Percentiles rank a stretch among this genome's conserved stretches.
phyloP scores from a whole-genome alignment of 1,284 basidiomycete genomes.

The Microbotryum intermedium region DNA sequence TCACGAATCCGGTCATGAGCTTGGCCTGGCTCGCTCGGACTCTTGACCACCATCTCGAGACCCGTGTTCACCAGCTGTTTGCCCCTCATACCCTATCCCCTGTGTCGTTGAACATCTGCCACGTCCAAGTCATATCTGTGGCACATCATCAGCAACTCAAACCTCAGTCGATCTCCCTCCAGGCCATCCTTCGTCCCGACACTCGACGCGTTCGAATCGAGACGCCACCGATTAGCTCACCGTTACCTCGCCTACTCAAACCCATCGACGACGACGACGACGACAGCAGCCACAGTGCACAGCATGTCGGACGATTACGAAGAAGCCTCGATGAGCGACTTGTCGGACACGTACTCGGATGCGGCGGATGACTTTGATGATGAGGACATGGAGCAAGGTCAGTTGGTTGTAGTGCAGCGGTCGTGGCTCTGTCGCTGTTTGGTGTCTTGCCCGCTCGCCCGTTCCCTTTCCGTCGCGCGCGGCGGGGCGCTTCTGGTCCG shows the following conservation, averaged over 20 bases:
- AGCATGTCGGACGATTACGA: background rate
- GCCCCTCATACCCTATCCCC: background rate
- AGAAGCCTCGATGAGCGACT: conserved; percentile 1
- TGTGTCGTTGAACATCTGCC: background rate
- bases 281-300: background rate
- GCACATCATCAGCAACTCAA: background rate
- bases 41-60: background rate
- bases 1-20: too few relatives aligned
- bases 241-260: background rate
- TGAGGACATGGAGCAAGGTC: conserved; percentile 6
- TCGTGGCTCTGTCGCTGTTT: background rate
- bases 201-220: background rate
- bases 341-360: background rate
- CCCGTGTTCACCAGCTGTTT: background rate
- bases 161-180: background rate
- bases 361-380: conserved; percentile 1
- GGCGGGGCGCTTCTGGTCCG: too few relatives aligned
- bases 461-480: background rate
- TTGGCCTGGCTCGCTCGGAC: too few relatives aligned
- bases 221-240: background rate
- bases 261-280: background rate
- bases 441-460: background rate
- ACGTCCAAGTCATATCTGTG: background rate
- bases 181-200: background rate
- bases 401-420: background rate